phyloP scores from a whole-genome alignment of 2,329 filamentous ascomycete genomes.

The Aquanectria penicillioides region DNA sequence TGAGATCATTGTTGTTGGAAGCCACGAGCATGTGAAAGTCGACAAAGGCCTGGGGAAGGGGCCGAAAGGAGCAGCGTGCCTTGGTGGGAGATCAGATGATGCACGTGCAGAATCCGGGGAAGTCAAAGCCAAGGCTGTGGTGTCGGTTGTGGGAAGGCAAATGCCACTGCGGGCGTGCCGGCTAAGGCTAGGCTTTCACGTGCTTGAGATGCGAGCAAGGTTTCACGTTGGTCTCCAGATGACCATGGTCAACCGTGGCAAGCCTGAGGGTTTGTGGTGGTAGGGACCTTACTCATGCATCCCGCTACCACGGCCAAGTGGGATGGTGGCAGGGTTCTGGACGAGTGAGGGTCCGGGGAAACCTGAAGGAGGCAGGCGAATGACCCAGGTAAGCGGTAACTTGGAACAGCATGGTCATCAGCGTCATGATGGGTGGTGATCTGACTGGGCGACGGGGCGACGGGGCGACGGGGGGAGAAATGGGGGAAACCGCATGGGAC shows the following conservation, averaged over 20 bases:
- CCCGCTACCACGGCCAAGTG: background rate
- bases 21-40: slow-evolving; percentile 21
- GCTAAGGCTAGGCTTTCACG: slow-evolving; percentile 20
- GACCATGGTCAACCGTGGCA: background rate
- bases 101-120: slow-evolving; percentile 26
- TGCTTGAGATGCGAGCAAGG: slow-evolving; percentile 11
- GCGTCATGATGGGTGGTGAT: slow-evolving; percentile 6
- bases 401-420: slow-evolving; percentile 17
- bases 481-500: too few species aligned
- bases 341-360: slow-evolving; percentile 12
- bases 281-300: slow-evolving; percentile 12
- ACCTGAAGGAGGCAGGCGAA: slow-evolving; percentile 4
- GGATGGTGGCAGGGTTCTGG: slow-evolving; percentile 9
- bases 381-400: slow-evolving; percentile 18
- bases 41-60: slow-evolving; percentile 9
- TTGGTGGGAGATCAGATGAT: slow-evolving; percentile 20
- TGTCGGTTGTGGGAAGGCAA: background rate
- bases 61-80: slow-evolving; percentile 1
- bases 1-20: slow-evolving; percentile 18
- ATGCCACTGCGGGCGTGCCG: slow-evolving; percentile 16
- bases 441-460: too few species aligned
- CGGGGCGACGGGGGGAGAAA: too few species aligned
- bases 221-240: slow-evolving; percentile 1
- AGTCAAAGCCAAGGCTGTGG: background rate
- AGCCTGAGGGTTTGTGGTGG: background rate